Evolutionary conservation across 441 rosid genomes (phyloP).

Genomic region (Populus hybrid): DNA sequence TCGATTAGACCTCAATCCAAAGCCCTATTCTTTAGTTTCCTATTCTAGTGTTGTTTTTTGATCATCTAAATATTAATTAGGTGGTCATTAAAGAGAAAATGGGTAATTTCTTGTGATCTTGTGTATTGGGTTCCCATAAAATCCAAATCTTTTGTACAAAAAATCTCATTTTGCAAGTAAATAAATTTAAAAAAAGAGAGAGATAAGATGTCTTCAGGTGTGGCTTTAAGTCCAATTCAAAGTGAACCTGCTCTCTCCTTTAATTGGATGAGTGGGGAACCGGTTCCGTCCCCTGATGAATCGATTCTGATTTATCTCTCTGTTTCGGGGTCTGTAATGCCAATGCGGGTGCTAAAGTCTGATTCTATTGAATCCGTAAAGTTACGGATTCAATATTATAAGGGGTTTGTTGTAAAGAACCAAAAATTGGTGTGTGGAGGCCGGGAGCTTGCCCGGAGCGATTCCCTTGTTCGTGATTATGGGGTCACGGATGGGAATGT

Average conservation of each 20-base stretch:
- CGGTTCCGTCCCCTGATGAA: slow-evolving; percentile 33
- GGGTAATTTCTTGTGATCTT: slow-evolving; percentile 8
- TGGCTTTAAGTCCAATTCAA: slow-evolving; percentile 39
- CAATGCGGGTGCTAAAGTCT: slow-evolving; percentile 57
- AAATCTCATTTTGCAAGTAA: background rate
- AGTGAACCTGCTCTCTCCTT: slow-evolving; percentile 34
- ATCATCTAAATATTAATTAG: background rate
- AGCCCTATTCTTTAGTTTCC: slow-evolving; percentile 1
- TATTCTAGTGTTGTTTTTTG: background rate
- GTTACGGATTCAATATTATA: slow-evolving; percentile 56
- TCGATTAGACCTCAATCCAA: background rate
- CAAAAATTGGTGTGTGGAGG: slow-evolving; percentile 80
- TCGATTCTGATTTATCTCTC: slow-evolving; percentile 47
- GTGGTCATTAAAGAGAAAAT: background rate
- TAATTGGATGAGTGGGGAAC: slow-evolving; percentile 20
- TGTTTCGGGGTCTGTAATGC: slow-evolving; percentile 39
- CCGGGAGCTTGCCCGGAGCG: slow-evolving; percentile 60
- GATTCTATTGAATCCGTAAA: slow-evolving; percentile 74
- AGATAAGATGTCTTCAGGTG: slow-evolving; percentile 50
- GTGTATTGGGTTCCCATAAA: slow-evolving; percentile 9
- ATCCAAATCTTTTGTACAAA: background rate
- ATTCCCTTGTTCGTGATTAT: slow-evolving; percentile 70
- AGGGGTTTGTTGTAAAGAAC: slow-evolving; percentile 68
- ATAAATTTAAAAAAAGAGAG: background rate
- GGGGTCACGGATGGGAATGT: slow-evolving; percentile 72